Base-by-base conservation (phyloP, 768 basidiomycete species). In the Mycena venus region DNA sequence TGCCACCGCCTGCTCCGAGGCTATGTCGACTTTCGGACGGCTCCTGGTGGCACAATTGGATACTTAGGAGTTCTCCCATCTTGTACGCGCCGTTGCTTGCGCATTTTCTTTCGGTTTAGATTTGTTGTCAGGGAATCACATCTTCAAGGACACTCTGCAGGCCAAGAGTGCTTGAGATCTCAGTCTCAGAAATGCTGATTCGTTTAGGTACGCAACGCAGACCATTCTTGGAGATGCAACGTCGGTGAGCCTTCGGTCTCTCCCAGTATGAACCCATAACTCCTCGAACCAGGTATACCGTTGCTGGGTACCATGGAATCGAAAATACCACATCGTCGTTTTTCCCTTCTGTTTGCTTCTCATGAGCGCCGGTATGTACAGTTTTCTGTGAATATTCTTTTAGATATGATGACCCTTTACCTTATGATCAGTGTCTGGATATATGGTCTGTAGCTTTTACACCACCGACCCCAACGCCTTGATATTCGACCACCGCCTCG, bases 231-330 rank as follows among this genome's bases (percentile, higher is more conserved):
- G 78, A 6, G 76, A 74, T 55, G 73, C 68, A 4, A 77, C 72
- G 27, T 75, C 75, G 23, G 78, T 79, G 40, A 5, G 75, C 5
- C 5, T 11, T 58, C 7, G 9, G 4, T 34, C 31, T 34, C 19
- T 9, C 5, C 4, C 53, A n/a, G 19, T 58, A 5, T 23, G 10
- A 58, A 32, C 8, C 4, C 27, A 4, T 21, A 5, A 31, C 14
- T 40, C 23, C 7, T 25, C 3, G 12, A 32, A 34, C n/a, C 19
- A 79, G 79, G 78, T 80, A 2, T 80, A 80, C 38, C 71, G 79
- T 17, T 78, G 78, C 60, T 80, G 76, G 74, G 70, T 78, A 6
- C 55, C 79, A 8, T 80, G 79, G 79, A 65, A 71, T 17, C 25
- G 55, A 6, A 32, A 75, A n/a, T 76, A 56, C 58, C 14, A 40